phyloP scores from a whole-genome alignment of 176 grass and related monocot genomes.

The Carex scoparia region DNA sequence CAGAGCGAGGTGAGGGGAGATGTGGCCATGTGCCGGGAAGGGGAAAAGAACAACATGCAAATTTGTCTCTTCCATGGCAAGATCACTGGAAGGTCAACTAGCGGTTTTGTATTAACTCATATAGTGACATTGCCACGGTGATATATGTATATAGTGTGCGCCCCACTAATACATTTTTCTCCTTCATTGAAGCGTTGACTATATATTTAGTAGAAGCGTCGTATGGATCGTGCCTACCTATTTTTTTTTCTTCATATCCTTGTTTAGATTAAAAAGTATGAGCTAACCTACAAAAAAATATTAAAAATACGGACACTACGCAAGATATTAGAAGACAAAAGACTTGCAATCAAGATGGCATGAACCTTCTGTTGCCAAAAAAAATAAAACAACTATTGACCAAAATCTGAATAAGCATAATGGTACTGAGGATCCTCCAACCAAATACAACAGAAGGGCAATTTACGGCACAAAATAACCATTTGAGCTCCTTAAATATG shows the following conservation, averaged over 20 bases:
- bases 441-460: neutral
- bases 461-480: neutral
- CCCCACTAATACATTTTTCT: no score
- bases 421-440: neutral
- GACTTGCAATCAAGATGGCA: neutral
- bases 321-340: neutral
- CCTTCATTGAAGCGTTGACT: no score
- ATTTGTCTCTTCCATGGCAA: neutral
- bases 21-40: slow-evolving; percentile 7
- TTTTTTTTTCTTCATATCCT: no score
- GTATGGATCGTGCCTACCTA: no score
- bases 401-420: neutral
- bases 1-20: neutral
- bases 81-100: neutral
- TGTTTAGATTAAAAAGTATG: neutral
- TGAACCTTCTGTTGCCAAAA: neutral
- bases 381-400: neutral
- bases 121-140: no score
- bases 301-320: neutral
- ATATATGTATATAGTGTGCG: no score
- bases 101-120: no score
- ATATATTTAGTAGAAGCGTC: no score
- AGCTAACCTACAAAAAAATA: neutral
- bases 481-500: neutral
- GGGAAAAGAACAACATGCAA: slow-evolving; percentile 6